A percentile compares a stretch with the other conserved stretches of the same genome.
phyloP scores from a whole-genome alignment of 257 asterid genomes.

The Marsdenia floribunda region DNA sequence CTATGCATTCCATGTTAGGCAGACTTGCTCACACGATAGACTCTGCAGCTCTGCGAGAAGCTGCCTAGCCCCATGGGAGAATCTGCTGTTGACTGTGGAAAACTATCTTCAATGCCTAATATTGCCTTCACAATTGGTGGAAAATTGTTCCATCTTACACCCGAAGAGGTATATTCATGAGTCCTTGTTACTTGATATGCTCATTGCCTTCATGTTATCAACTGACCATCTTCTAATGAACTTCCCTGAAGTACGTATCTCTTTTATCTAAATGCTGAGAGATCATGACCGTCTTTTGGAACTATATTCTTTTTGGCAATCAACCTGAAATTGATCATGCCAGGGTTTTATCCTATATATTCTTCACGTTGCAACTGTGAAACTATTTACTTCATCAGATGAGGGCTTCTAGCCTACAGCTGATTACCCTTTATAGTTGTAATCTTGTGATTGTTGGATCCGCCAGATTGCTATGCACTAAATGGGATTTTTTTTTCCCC shows the following conservation, averaged over 20 bases:
- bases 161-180: constrained; percentile 60
- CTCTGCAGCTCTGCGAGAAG: constrained; percentile 78
- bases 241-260: background rate
- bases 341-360: background rate
- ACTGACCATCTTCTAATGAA: background rate
- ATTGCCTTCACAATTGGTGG: constrained; percentile 88
- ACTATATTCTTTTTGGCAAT: background rate
- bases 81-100: constrained; percentile 84
- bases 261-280: too few relatives aligned
- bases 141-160: constrained; percentile 61
- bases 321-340: background rate
- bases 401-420: too few relatives aligned
- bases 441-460: too few relatives aligned
- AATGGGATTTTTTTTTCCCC: background rate
- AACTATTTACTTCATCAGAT: too few relatives aligned
- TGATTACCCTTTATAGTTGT: too few relatives aligned
- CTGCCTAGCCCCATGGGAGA: constrained; percentile 93
- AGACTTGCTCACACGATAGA: background rate
- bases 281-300: background rate
- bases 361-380: too few relatives aligned
- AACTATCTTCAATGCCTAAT: constrained; percentile 64
- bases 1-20: background rate
- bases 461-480: background rate
- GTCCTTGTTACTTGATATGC: background rate
- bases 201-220: background rate